phyloP scores from a whole-genome alignment of 768 basidiomycete genomes.

The Boletus tylopilopsis region DNA sequence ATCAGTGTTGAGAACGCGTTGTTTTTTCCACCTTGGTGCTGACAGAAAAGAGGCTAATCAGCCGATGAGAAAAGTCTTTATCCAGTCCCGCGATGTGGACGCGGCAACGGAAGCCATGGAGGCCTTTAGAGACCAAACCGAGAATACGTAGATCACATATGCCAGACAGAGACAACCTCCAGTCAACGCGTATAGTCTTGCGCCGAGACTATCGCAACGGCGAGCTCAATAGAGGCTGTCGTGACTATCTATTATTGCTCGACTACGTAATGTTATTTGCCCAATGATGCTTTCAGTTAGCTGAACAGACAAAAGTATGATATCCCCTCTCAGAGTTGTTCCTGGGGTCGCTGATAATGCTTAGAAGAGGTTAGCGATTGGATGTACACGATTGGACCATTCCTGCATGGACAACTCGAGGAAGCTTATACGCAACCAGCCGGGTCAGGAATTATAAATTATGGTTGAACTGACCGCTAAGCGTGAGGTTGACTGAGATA shows the following conservation, averaged over 20 bases:
- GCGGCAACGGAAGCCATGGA: constrained; percentile 47
- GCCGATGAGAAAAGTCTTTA: constrained; percentile 40
- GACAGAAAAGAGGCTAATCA: constrained; percentile 30
- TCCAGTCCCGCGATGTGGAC: constrained; percentile 48
- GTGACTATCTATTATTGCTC: no score
- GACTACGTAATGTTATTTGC: constrained; percentile 2
- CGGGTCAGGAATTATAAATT: no score
- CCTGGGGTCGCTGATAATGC: neutral
- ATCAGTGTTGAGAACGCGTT: neutral
- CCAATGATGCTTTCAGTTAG: neutral
- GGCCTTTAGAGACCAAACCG: constrained; percentile 29
- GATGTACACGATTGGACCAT: no score
- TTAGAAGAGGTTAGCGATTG: no score
- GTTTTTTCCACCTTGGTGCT: constrained; percentile 33
- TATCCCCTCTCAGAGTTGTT: neutral
- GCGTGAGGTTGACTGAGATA: no score
- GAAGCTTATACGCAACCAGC: no score
- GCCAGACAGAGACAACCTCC: constrained; percentile 17
- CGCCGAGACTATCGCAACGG: constrained; percentile 19
- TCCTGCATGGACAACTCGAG: no score
- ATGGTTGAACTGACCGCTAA: no score
- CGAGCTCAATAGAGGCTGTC: constrained; percentile 7
- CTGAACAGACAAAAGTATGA: neutral
- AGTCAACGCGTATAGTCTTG: neutral
- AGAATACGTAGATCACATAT: constrained; percentile 7